Percentiles rank a stretch among this genome's conserved stretches.
Evolutionary conservation across 352 stramenopile species (phyloP).

Genomic region (Phytophthora fragariae): DNA sequence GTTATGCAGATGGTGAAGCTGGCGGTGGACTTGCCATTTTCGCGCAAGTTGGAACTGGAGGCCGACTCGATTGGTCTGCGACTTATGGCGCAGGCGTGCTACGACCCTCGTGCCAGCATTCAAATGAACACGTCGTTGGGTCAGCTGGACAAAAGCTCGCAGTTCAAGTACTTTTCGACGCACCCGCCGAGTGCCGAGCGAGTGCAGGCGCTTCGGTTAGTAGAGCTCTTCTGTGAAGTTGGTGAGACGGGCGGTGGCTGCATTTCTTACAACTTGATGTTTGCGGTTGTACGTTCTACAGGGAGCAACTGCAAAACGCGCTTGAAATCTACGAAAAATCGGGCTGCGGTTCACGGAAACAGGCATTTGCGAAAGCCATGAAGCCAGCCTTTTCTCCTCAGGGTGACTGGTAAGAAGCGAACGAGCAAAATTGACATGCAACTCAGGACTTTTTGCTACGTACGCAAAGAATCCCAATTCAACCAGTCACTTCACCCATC

Average conservation of each 20-base stretch:
- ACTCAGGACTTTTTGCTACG: background rate
- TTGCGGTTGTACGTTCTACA: constrained; percentile 9
- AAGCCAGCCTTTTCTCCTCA: constrained; percentile 37
- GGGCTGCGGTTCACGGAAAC: constrained; percentile 44
- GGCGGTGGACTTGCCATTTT: constrained; percentile 63
- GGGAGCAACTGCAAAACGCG: constrained; percentile 50
- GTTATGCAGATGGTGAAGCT: constrained; percentile 52
- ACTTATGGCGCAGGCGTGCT: constrained; percentile 69
- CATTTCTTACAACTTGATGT: background rate
- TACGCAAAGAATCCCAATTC: too few relatives aligned
- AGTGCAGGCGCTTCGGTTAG: constrained; percentile 52
- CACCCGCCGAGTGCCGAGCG: constrained; percentile 73
- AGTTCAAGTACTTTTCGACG: constrained; percentile 81
- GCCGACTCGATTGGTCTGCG: constrained; percentile 62
- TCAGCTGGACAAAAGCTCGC: constrained; percentile 35
- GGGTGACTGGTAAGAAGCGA: constrained; percentile 23
- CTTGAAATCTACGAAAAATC: constrained; percentile 57
- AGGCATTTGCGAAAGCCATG: constrained; percentile 45
- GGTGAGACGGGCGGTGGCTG: background rate
- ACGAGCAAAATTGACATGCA: background rate
- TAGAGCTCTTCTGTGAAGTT: background rate
- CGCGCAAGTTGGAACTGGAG: constrained; percentile 62
- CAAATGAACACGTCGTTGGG: constrained; percentile 58
- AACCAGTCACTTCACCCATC: too few relatives aligned
- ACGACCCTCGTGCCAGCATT: constrained; percentile 61